phyloP scores from a whole-genome alignment of 208 protist genomes.

The Leishmania turanica region DNA sequence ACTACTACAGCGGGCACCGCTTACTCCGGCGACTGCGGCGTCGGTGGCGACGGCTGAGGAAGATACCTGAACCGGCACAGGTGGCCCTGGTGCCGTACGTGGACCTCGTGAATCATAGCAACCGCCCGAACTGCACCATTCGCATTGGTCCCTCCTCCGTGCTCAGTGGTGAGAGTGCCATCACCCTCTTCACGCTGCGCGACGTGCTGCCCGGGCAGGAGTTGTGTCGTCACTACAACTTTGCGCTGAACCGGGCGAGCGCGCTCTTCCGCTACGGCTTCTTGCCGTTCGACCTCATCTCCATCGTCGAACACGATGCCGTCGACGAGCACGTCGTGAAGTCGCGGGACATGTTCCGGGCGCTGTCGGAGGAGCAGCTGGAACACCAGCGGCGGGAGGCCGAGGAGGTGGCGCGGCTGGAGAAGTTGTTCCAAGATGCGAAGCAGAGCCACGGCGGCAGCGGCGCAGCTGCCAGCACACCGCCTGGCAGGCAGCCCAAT shows the following conservation, averaged over 20 bases:
- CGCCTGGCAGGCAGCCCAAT: not conserved
- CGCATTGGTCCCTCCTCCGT: slow-evolving; percentile 63
- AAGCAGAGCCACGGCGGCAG: slow-evolving; percentile 8
- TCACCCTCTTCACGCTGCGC: slow-evolving; percentile 78
- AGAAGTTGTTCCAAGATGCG: slow-evolving; percentile 74
- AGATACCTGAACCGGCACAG: slow-evolving; percentile 47
- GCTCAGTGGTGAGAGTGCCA: slow-evolving; percentile 54
- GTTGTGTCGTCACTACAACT: slow-evolving; percentile 93
- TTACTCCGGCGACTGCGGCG: slow-evolving; percentile 46
- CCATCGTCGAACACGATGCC: slow-evolving; percentile 85
- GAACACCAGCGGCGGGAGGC: slow-evolving; percentile 31
- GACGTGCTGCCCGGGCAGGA: slow-evolving; percentile 77
- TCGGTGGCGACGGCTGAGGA: slow-evolving; percentile 37
- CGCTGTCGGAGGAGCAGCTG: slow-evolving; percentile 59
- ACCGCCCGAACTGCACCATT: slow-evolving; percentile 78
- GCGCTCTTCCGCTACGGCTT: slow-evolving; percentile 92
- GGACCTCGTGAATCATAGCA: slow-evolving; percentile 91
- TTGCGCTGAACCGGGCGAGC: slow-evolving; percentile 73
- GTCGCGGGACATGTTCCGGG: slow-evolving; percentile 55
- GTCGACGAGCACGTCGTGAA: slow-evolving; percentile 75
- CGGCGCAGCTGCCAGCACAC: not conserved
- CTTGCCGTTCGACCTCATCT: slow-evolving; percentile 90
- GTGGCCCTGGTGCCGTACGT: slow-evolving; percentile 77
- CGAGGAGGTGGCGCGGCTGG: slow-evolving; percentile 60
- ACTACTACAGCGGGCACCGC: slow-evolving; percentile 57